Evolutionary conservation across 75 land plant species (phyloP).

Genomic region (Cunninghamia lanceolata): DNA sequence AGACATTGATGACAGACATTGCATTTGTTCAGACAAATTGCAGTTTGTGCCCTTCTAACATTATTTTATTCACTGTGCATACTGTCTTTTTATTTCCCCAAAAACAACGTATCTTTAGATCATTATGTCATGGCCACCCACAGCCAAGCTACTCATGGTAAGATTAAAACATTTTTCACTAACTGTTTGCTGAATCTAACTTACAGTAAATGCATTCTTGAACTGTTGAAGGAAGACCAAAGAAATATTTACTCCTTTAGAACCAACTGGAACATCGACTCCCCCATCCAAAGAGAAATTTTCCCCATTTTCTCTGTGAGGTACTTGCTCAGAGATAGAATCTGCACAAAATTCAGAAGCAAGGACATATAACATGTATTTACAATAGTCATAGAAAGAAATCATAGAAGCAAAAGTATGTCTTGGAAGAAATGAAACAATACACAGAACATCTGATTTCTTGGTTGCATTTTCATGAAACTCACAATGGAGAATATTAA

Average conservation of each 20-base stretch:
- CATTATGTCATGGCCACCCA: background rate
- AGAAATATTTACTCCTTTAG: background rate
- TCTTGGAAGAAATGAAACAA: background rate
- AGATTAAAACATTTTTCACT: background rate
- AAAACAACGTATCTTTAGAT: background rate
- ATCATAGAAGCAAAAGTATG: background rate
- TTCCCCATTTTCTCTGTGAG: background rate
- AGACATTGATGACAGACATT: background rate
- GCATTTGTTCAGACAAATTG: background rate
- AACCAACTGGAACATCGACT: background rate
- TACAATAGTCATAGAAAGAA: background rate
- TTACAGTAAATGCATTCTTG: constrained; percentile 1
- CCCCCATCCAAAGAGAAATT: background rate
- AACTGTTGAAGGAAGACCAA: constrained; percentile 5
- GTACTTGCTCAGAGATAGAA: constrained; percentile 3
- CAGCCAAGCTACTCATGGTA: background rate
- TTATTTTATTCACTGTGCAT: background rate
- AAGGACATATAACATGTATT: background rate
- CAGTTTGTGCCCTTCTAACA: background rate
- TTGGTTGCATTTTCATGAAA: background rate
- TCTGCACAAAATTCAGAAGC: constrained; percentile 9
- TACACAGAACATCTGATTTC: background rate
- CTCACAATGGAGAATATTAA: background rate
- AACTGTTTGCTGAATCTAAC: background rate
- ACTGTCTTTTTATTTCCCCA: background rate